Evolutionary conservation across 2,329 filamentous ascomycete species (phyloP).

Genomic region (Cryphonectria nitschkei): DNA sequence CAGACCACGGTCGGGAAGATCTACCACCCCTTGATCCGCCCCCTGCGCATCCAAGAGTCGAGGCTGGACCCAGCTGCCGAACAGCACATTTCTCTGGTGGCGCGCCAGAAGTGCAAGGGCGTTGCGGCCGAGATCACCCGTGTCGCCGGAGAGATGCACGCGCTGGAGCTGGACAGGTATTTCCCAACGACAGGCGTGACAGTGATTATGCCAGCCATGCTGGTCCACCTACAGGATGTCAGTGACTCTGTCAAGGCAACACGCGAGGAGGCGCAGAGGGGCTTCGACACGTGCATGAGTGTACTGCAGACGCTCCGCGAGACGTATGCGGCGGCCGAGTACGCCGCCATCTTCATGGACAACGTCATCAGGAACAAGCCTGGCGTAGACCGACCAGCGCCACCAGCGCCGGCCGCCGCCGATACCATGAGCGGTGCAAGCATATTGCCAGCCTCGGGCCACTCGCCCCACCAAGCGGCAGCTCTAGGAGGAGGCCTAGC

Average conservation of each 20-base stretch:
- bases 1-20: conserved; percentile 89
- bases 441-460: conserved; percentile 7
- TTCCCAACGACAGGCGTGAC: conserved; percentile 90
- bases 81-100: conserved; percentile 49
- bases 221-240: conserved; percentile 91
- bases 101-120: conserved; percentile 79
- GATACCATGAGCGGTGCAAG: neutral
- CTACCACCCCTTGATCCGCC: conserved; percentile 88
- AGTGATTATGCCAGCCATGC: conserved; percentile 87
- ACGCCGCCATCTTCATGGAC: conserved; percentile 92
- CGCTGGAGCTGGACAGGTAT: conserved; percentile 73
- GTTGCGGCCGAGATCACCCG: conserved; percentile 84
- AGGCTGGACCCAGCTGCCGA: conserved; percentile 59
- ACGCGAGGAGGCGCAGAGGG: conserved; percentile 72
- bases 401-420: neutral
- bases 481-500: neutral
- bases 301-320: conserved; percentile 87
- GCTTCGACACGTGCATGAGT: conserved; percentile 90
- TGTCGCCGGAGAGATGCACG: conserved; percentile 78
- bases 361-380: conserved; percentile 20
- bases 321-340: conserved; percentile 92
- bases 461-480: neutral
- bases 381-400: neutral
- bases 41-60: conserved; percentile 46
- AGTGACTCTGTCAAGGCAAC: conserved; percentile 77